Percentiles rank a stretch among this genome's conserved stretches.
These are phyloP conservation scores for Candida frijolesensis DNA, from an alignment of 1,139 yeast genomes.

Conservation along the genomic window DNA sequence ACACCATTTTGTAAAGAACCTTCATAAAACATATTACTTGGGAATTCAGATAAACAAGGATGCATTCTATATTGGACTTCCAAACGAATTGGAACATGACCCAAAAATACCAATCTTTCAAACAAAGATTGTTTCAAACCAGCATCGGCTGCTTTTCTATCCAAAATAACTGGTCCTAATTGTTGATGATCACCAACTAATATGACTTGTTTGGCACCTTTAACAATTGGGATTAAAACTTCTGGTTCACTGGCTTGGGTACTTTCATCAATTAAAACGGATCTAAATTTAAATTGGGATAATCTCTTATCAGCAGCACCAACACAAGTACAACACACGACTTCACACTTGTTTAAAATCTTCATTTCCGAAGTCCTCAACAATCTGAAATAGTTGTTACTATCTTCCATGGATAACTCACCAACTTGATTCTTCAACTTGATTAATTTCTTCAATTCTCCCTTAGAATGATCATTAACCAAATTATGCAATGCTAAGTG, in stretches of 20 bases:
- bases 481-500: conserved; percentile 55
- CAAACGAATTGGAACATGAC: conserved; percentile 81
- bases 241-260: conserved; percentile 96
- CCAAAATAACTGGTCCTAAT: conserved; percentile 86
- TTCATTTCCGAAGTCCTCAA: conserved; percentile 51
- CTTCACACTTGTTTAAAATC: conserved; percentile 65
- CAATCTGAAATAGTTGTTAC: conserved; percentile 41
- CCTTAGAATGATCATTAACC: conserved; percentile 49
- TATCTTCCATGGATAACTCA: conserved; percentile 63
- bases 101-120: conserved; percentile 82
- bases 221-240: conserved; percentile 82
- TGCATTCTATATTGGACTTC: conserved; percentile 97
- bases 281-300: conserved; percentile 56
- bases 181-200: conserved; percentile 96
- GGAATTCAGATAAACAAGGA: conserved; percentile 83
- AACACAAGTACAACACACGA: conserved; percentile 88
- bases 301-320: conserved; percentile 85
- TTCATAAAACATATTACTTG: conserved; percentile 91
- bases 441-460: conserved; percentile 60
- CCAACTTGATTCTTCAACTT: conserved; percentile 67
- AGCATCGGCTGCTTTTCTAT: conserved; percentile 79
- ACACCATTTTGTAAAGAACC: conserved; percentile 93
- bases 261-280: conserved; percentile 87
- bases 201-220: conserved; percentile 86
- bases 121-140: conserved; percentile 85